Conservation (phyloP, 129 eudicot species). For the Deinandra increscens region DNA sequence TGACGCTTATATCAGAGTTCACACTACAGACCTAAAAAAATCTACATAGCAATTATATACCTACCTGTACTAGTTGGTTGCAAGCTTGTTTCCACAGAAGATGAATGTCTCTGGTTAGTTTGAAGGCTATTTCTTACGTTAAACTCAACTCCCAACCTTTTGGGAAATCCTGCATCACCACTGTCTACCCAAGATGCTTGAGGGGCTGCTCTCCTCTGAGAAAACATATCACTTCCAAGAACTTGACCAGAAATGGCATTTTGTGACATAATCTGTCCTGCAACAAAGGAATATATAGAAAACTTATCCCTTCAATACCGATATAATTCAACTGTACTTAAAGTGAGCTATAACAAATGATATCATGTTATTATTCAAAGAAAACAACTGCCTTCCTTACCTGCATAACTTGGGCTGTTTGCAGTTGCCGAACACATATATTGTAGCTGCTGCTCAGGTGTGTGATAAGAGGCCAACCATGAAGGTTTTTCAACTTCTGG, state of each 20-base stretch:
- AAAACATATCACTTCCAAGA: conserved; percentile 18
- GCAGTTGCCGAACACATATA: conserved; percentile 18
- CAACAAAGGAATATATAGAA: not conserved
- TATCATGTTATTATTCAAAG: not conserved
- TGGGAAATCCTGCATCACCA: conserved; percentile 40
- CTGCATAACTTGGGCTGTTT: conserved; percentile 32
- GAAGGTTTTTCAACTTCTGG: conserved; percentile 31
- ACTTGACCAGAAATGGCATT: conserved; percentile 30
- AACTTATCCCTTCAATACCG: not conserved
- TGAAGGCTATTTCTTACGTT: conserved; percentile 27
- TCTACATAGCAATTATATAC: conserved; percentile 11
- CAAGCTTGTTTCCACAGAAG: conserved; percentile 29
- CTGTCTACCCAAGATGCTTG: conserved; percentile 25
- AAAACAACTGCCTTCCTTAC: conserved; percentile 25
- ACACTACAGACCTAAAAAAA: not conserved
- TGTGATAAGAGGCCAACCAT: conserved; percentile 20
- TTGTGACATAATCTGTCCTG: conserved; percentile 34
- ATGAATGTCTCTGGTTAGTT: conserved; percentile 23
- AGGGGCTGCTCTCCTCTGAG: conserved; percentile 33
- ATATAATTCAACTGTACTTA: not conserved
- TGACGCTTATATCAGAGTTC: not conserved
- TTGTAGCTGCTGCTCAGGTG: conserved; percentile 27
- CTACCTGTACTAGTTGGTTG: conserved; percentile 35
- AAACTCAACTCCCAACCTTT: conserved; percentile 53
- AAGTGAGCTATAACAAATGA: not conserved